phyloP scores from a whole-genome alignment of 2,329 filamentous ascomycete genomes.

The Blastomyces gilchristii region DNA sequence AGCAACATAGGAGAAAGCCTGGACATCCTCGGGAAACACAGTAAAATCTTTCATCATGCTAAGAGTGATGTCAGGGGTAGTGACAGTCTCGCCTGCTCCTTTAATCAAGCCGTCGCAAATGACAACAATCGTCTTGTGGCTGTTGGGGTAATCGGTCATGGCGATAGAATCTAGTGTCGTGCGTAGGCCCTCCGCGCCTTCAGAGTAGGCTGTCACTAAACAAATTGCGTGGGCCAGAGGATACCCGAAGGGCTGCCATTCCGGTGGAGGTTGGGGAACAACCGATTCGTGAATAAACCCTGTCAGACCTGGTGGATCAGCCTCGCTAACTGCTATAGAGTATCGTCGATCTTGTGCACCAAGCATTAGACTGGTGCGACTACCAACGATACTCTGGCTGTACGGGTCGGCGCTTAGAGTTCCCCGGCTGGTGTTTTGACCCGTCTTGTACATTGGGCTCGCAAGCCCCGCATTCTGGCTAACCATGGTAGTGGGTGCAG shows the following conservation, averaged over 20 bases:
- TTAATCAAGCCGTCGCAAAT: conserved; percentile 98
- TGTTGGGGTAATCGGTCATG: conserved; percentile 97
- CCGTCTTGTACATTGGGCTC: conserved; percentile 57
- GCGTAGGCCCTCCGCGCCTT: conserved; percentile 83
- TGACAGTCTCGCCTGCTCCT: conserved; percentile 74
- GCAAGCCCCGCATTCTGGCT: conserved; percentile 65
- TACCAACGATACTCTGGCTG: conserved; percentile 32
- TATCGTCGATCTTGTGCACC: conserved; percentile 43
- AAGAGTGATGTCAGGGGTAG: conserved; percentile 82
- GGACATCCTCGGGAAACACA: conserved; percentile 67
- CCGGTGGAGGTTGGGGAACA: conserved; percentile 87
- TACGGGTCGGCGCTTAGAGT: conserved; percentile 40
- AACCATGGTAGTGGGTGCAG: conserved; percentile 83
- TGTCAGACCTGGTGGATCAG: conserved; percentile 67
- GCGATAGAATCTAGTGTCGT: conserved; percentile 94
- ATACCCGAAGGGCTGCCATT: conserved; percentile 96
- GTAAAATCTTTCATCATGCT: conserved; percentile 92
- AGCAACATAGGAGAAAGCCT: conserved; percentile 89
- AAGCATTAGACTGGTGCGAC: conserved; percentile 51
- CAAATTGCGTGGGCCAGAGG: conserved; percentile 90
- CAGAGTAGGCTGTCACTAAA: conserved; percentile 91
- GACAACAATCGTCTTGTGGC: conserved; percentile 92
- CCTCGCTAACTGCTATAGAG: conserved; percentile 46
- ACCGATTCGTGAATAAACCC: conserved; percentile 96
- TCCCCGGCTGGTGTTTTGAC: conserved; percentile 46